Evolutionary conservation across 495 filamentous ascomycete species (phyloP).

Genomic region (Bathelium albidoporum): DNA sequence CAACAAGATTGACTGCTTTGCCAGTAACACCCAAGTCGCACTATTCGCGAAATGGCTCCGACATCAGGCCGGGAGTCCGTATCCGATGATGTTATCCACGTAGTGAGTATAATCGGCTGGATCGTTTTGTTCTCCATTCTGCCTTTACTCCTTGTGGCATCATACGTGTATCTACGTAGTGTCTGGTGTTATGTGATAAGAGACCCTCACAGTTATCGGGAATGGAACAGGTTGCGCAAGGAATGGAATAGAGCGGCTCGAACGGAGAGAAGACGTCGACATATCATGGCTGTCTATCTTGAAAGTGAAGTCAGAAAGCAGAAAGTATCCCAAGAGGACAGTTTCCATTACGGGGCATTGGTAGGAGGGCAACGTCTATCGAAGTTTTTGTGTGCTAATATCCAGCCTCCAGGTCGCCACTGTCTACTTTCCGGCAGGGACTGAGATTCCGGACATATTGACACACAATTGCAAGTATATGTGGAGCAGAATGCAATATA

Average conservation of each 20-base stretch:
- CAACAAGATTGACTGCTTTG: background rate
- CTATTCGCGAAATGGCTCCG: background rate
- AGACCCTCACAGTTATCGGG: background rate
- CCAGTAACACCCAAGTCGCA: background rate
- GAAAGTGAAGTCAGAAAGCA: constrained; percentile 1
- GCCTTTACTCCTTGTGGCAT: background rate
- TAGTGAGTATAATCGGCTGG: background rate
- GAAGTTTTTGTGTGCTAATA: constrained; percentile 1
- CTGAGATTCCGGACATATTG: background rate
- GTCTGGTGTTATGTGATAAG: background rate
- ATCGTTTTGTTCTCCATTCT: background rate
- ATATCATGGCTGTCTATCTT: constrained; percentile 5
- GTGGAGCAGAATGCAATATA: constrained; percentile 2
- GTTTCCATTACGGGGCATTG: constrained; percentile 2
- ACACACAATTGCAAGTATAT: background rate
- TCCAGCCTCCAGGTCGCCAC: background rate
- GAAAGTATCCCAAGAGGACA: constrained; percentile 1
- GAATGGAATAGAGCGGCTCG: constrained; percentile 2
- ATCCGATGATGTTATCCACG: background rate
- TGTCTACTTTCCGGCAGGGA: constrained; percentile 3
- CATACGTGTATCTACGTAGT: constrained; percentile 1
- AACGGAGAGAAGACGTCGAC: constrained; percentile 1
- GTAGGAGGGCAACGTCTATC: background rate
- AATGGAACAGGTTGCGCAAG: constrained; percentile 5
- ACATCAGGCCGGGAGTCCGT: background rate